Conservation (phyloP, 1,284 basidiomycete species). For the Irpex rosettiformis region DNA sequence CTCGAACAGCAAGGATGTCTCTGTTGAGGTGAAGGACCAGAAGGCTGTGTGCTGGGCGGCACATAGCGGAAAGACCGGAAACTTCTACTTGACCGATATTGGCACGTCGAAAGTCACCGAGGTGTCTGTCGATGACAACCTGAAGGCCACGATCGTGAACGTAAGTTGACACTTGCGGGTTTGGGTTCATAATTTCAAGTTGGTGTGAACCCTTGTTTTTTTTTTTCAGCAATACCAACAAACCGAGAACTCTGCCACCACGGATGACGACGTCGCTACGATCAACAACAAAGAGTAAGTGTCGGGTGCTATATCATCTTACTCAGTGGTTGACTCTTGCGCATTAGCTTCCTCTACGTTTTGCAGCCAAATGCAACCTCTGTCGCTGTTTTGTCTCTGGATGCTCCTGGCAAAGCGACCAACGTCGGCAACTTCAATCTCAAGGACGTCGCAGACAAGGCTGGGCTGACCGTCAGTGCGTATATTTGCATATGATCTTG, state of each 20-base stretch:
- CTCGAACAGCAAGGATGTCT: constrained; percentile 13
- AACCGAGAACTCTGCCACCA: constrained; percentile 21
- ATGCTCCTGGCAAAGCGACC: constrained; percentile 23
- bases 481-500: constrained; percentile 11
- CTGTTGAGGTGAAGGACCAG: constrained; percentile 37
- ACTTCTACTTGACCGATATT: constrained; percentile 48
- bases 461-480: constrained; percentile 17
- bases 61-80: constrained; percentile 42
- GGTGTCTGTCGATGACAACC: constrained; percentile 41
- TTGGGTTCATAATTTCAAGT: constrained; percentile 14
- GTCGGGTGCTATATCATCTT: neutral
- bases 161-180: constrained; percentile 19
- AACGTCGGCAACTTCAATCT: constrained; percentile 21
- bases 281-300: constrained; percentile 30
- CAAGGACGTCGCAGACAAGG: constrained; percentile 7
- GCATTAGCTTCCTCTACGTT: constrained; percentile 26
- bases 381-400: constrained; percentile 24
- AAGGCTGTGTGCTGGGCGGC: constrained; percentile 46
- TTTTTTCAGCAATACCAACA: constrained; percentile 24
- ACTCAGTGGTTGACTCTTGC: neutral
- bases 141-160: constrained; percentile 41
- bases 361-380: constrained; percentile 23
- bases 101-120: constrained; percentile 40
- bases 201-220: neutral
- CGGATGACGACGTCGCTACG: constrained; percentile 28